phyloP scores from a whole-genome alignment of 2,329 filamentous ascomycete species.

The Xylaria sp. region DNA sequence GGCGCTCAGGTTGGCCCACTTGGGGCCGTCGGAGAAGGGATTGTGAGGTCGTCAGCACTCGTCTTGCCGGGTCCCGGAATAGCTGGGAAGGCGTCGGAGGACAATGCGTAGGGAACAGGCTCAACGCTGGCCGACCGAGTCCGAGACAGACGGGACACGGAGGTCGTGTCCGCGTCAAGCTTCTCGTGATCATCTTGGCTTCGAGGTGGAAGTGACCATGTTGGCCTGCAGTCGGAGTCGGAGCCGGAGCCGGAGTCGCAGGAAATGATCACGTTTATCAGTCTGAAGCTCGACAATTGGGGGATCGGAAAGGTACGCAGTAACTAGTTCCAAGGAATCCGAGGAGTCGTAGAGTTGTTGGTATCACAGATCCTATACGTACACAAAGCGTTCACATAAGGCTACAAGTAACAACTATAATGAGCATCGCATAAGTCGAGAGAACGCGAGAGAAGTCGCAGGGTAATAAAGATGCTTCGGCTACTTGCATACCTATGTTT shows the following conservation, averaged over 20 bases:
- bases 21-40: conserved; percentile 37
- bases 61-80: conserved; percentile 26
- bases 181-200: conserved; percentile 46
- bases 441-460: too few species aligned
- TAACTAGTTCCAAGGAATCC: background rate
- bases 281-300: conserved; percentile 10
- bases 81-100: conserved; percentile 2
- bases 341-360: background rate
- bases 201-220: conserved; percentile 36
- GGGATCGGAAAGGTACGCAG: background rate
- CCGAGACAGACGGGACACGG: conserved; percentile 42
- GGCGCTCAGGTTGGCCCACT: conserved; percentile 10
- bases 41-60: conserved; percentile 44
- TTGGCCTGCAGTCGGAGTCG: conserved; percentile 20
- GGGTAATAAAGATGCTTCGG: background rate
- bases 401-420: background rate
- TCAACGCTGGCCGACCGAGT: conserved; percentile 34
- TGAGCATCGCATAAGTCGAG: background rate
- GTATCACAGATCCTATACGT: background rate
- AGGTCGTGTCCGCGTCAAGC: conserved; percentile 40
- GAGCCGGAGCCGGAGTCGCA: background rate
- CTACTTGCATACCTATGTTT: background rate
- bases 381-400: background rate
- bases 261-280: background rate
- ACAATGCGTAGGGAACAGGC: conserved; percentile 21